Conservation (phyloP, 2,329 filamentous ascomycete genomes). For the Botrytis sinoallii region DNA sequence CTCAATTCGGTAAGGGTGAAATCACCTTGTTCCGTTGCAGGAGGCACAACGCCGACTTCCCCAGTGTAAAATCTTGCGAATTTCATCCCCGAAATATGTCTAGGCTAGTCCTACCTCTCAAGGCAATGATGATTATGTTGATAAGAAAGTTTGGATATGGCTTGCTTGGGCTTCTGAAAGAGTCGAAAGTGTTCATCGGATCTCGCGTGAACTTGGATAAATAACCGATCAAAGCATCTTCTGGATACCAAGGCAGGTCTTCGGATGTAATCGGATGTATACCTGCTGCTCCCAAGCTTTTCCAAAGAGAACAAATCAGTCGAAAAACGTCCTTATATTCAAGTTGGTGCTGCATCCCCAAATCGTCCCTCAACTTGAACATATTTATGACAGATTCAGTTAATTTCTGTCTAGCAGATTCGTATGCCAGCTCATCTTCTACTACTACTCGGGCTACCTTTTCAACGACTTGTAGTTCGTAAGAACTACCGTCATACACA, state of each 20-base stretch:
- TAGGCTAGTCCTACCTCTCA: not conserved
- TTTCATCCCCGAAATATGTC: not conserved
- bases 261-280: not conserved
- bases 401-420: not conserved
- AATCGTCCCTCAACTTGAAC: not conserved
- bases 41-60: not conserved
- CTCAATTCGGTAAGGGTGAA: not conserved
- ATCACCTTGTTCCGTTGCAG: not conserved
- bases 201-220: not conserved
- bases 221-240: rapidly evolving
- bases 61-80: not conserved
- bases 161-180: not conserved
- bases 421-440: not conserved
- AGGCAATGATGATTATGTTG: not conserved
- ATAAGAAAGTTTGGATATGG: not conserved
- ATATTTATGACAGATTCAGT: not conserved
- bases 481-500: rapidly evolving
- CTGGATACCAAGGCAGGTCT: rapidly evolving
- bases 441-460: not conserved
- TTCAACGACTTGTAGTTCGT: not conserved
- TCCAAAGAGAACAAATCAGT: not conserved
- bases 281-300: not conserved
- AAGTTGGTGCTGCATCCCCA: no score
- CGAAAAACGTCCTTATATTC: no score
- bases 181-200: not conserved